Base-by-base conservation (phyloP, 805 yeast species). In the Metschnikowia anglica region DNA sequence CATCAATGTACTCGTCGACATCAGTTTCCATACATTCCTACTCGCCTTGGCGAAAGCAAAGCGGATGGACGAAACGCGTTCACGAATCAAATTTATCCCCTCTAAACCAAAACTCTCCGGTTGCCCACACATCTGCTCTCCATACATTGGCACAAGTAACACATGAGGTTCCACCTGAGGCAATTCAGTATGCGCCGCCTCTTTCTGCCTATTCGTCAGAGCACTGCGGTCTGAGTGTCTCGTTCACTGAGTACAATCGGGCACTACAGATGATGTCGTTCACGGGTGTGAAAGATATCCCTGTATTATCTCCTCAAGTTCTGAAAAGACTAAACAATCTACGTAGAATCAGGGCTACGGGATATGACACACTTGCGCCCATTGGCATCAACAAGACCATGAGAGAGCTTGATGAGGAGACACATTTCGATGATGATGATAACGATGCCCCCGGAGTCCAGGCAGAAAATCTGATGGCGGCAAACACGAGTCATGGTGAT, bases 151-250 rank as follows among this genome's bases (percentile, higher is more conserved):
- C 53, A 24, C 51, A 47, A 16, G 31, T 39, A 5, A 39, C 52
- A 10, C 46, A 38, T 8, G 47, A 47, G 9, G 34, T 43, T 4
- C 53, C 49, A 4, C 30, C 47, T 9, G 53, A 47, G 19, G 51
- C 53, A 20, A 30, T 44, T 18, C 51, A 47, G 27, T 67, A 59
- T 47, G 79, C 79, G 1, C 83, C 82, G 2, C 80, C 83, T 7
- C 56, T 79, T 17, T 70, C 77, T 15, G 77, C 81, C 2, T 79
- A 78, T 51, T 70, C 80, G 0, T 69, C 81, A 3, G 76, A 73
- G 16, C 61, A 65, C 43, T 58, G 53, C 21, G 63, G 56, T 16
- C 57, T 50, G 39, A 44, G 42, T 20, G 40, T 36, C n/a, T 44
- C 39, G 16, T 46, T 10, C 47, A 47, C 58, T n/a, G 61, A 57